phyloP scores from a whole-genome alignment of 2,329 filamentous ascomycete genomes.

The Xylariaceae sp. region DNA sequence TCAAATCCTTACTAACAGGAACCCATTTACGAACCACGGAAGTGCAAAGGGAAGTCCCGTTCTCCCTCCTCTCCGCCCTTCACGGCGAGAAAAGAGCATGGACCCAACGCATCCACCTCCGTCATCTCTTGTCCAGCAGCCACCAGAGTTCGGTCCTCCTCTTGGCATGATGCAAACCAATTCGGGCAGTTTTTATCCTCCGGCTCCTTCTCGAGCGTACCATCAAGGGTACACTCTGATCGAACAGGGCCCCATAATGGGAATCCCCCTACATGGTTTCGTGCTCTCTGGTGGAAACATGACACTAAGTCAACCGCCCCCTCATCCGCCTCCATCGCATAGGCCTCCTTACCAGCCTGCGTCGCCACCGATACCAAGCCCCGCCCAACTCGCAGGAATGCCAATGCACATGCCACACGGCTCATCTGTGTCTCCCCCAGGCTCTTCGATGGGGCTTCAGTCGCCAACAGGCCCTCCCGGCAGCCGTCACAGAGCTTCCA shows the following conservation, averaged over 20 bases:
- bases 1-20: slow-evolving; percentile 32
- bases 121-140: slow-evolving; percentile 26
- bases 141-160: slow-evolving; percentile 38
- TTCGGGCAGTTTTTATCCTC: slow-evolving; percentile 45
- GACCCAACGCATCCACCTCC: slow-evolving; percentile 32
- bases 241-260: slow-evolving; percentile 37
- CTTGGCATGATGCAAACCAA: slow-evolving; percentile 41
- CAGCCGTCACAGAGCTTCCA: slow-evolving; percentile 42
- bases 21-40: slow-evolving; percentile 43
- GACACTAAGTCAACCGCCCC: slow-evolving; percentile 27
- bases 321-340: slow-evolving; percentile 17
- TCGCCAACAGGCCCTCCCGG: slow-evolving; percentile 37
- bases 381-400: slow-evolving; percentile 33
- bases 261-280: slow-evolving; percentile 32
- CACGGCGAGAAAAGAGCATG: slow-evolving; percentile 36
- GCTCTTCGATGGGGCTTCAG: slow-evolving; percentile 32
- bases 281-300: slow-evolving; percentile 30
- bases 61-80: slow-evolving; percentile 44
- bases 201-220: slow-evolving; percentile 42
- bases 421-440: slow-evolving; percentile 36
- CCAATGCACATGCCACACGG: slow-evolving; percentile 33
- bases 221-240: slow-evolving; percentile 44
- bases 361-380: slow-evolving; percentile 36
- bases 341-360: slow-evolving; percentile 29
- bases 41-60: slow-evolving; percentile 41